Conservation (phyloP, 2,329 filamentous ascomycete species). For the Lojkania enalia region DNA sequence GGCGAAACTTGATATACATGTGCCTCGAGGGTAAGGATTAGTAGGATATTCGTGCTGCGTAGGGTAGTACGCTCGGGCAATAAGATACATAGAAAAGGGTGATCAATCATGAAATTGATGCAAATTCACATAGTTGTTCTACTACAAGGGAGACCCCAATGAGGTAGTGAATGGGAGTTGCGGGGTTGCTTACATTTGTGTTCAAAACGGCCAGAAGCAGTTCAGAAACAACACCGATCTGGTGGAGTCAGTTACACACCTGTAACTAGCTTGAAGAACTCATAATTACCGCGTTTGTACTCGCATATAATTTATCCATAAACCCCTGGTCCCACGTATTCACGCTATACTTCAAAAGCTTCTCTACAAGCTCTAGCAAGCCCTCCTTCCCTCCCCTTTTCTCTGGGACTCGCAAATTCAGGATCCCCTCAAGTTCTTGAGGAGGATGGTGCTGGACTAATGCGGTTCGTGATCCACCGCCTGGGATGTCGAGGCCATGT, state of each 20-base stretch:
- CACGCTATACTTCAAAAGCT: slow-evolving; percentile 81
- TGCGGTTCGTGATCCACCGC: slow-evolving; percentile 54
- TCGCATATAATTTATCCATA: slow-evolving; percentile 91
- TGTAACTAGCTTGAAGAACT: neutral
- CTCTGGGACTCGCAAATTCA: slow-evolving; percentile 44
- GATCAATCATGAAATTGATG: too few species aligned
- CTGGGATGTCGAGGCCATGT: slow-evolving; percentile 64
- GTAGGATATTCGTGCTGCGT: too few species aligned
- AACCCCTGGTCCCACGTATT: slow-evolving; percentile 99
- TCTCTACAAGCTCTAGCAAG: slow-evolving; percentile 58
- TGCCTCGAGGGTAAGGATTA: slow-evolving; percentile 52
- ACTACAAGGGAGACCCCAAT: too few species aligned
- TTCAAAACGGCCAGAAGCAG: slow-evolving; percentile 83
- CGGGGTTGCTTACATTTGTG: slow-evolving; percentile 81
- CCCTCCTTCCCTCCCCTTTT: slow-evolving; percentile 47
- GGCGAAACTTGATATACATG: slow-evolving; percentile 96
- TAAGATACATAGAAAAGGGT: too few species aligned
- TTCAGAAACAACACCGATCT: slow-evolving; percentile 83
- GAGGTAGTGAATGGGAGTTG: slow-evolving; percentile 22
- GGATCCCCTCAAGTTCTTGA: slow-evolving; percentile 46
- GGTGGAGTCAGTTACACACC: slow-evolving; percentile 1
- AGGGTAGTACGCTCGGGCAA: too few species aligned
- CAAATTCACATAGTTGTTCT: too few species aligned
- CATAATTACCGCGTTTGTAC: slow-evolving; percentile 72
- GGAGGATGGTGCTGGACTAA: slow-evolving; percentile 52